Percentiles rank a stretch among this genome's conserved stretches.
Evolutionary conservation across 768 basidiomycete genomes (phyloP).

Genomic region (Agrocybe pediades): DNA sequence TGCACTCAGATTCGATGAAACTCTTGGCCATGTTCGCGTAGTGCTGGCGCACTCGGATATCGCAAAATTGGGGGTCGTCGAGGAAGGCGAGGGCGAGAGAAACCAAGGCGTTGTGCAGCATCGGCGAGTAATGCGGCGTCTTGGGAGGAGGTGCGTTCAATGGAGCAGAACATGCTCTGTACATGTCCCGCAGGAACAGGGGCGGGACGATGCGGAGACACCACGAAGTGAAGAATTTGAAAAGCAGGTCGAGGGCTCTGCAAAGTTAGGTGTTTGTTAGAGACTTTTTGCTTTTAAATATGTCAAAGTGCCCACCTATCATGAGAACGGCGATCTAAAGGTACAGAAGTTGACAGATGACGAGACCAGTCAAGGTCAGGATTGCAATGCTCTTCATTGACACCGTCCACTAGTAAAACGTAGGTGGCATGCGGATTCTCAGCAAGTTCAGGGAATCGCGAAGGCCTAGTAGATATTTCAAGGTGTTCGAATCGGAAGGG

Average conservation of each 20-base stretch:
- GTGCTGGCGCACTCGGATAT: slow-evolving; percentile 41
- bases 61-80: slow-evolving; percentile 43
- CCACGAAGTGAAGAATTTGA: slow-evolving; percentile 54
- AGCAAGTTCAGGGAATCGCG: slow-evolving; percentile 40
- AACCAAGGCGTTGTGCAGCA: slow-evolving; percentile 71
- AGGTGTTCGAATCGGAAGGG: slow-evolving; percentile 39
- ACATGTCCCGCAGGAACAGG: slow-evolving; percentile 53
- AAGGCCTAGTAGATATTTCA: slow-evolving; percentile 22
- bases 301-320: slow-evolving; percentile 35
- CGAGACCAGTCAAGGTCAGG: slow-evolving; percentile 54
- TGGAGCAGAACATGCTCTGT: slow-evolving; percentile 37
- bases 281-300: too few relatives aligned
- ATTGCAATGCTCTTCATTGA: slow-evolving; percentile 38
- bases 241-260: slow-evolving; percentile 46
- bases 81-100: slow-evolving; percentile 44
- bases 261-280: too few relatives aligned
- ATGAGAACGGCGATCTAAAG: slow-evolving; percentile 43
- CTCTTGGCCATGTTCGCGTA: slow-evolving; percentile 46
- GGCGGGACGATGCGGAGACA: slow-evolving; percentile 49
- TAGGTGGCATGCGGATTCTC: slow-evolving; percentile 40
- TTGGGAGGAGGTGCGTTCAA: slow-evolving; percentile 39
- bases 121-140: slow-evolving; percentile 66
- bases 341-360: slow-evolving; percentile 42
- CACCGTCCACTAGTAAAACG: slow-evolving; percentile 42
- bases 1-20: slow-evolving; percentile 47